Percentiles rank a stretch among this genome's conserved stretches.
These are phyloP conservation scores for Pseudogymnoascus sp. DNA, from an alignment of 2,329 filamentous ascomycete genomes.

Conservation along the genomic window DNA sequence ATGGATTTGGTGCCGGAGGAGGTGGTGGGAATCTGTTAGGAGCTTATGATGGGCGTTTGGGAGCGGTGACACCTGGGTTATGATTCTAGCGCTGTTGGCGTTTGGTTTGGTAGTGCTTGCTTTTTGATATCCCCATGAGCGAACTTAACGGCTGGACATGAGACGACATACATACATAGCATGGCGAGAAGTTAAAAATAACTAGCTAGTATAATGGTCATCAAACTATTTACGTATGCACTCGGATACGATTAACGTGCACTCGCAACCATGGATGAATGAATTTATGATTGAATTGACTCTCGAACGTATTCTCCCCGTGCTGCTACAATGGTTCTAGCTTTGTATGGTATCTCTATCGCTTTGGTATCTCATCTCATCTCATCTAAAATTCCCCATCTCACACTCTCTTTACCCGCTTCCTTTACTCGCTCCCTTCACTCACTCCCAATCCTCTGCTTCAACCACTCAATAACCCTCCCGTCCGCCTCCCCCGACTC, in stretches of 20 bases:
- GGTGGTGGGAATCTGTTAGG: background rate
- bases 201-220: background rate
- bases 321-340: background rate
- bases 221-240: background rate
- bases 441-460: conserved; percentile 30
- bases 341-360: background rate
- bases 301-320: background rate
- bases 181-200: background rate
- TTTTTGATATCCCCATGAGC: conserved; percentile 7
- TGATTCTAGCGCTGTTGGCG: background rate
- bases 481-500: conserved; percentile 35
- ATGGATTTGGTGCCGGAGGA: background rate
- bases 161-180: background rate
- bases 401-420: too few species aligned
- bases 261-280: background rate
- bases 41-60: background rate
- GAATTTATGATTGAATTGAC: background rate
- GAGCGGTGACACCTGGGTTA: background rate
- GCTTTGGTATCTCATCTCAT: background rate
- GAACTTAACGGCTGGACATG: background rate
- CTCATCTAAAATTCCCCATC: background rate
- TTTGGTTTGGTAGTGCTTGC: background rate
- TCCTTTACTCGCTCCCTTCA: background rate
- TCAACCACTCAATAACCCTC: conserved; percentile 35
- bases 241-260: background rate